Evolutionary conservation across 2,329 filamentous ascomycete species (phyloP).

Genomic region (Metarhizium album): DNA sequence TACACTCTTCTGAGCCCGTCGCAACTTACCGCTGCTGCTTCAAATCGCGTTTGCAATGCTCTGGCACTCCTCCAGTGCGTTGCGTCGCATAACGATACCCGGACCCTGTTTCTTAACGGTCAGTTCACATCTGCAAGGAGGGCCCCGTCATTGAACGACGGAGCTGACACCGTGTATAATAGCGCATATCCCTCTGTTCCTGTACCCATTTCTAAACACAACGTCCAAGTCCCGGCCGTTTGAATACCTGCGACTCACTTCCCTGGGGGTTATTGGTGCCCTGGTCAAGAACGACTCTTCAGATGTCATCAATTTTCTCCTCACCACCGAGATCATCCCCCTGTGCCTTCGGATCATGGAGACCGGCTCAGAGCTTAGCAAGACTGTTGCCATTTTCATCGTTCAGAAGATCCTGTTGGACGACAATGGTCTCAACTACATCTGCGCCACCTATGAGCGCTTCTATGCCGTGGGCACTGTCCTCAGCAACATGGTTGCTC

Average conservation of each 20-base stretch:
- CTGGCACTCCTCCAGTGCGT: slow-evolving; percentile 93
- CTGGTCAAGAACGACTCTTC: slow-evolving; percentile 98
- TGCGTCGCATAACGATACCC: slow-evolving; percentile 92
- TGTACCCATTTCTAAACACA: slow-evolving; percentile 97
- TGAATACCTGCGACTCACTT: slow-evolving; percentile 92
- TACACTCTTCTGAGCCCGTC: slow-evolving; percentile 95
- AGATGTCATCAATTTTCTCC: slow-evolving; percentile 96
- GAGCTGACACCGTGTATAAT: slow-evolving; percentile 6
- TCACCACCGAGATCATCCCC: slow-evolving; percentile 97
- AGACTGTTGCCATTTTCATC: slow-evolving; percentile 98
- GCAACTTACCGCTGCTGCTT: slow-evolving; percentile 92
- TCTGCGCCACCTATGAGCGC: slow-evolving; percentile 95
- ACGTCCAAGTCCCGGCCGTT: slow-evolving; percentile 97
- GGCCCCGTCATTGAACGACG: too few relatives aligned
- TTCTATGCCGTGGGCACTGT: slow-evolving; percentile 98
- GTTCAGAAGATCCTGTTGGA: slow-evolving; percentile 98
- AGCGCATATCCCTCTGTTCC: slow-evolving; percentile 96
- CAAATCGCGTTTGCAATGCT: slow-evolving; percentile 94
- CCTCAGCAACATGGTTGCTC: slow-evolving; percentile 95
- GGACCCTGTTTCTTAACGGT: slow-evolving; percentile 90
- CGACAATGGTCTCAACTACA: slow-evolving; percentile 93
- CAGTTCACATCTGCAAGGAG: slow-evolving; percentile 15
- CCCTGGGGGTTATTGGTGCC: slow-evolving; percentile 90
- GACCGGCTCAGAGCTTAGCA: slow-evolving; percentile 94
- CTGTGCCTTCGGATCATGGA: slow-evolving; percentile 98